Evolutionary conservation across 805 yeast genomes (phyloP).

Genomic region (Ogataea ganodermae): DNA sequence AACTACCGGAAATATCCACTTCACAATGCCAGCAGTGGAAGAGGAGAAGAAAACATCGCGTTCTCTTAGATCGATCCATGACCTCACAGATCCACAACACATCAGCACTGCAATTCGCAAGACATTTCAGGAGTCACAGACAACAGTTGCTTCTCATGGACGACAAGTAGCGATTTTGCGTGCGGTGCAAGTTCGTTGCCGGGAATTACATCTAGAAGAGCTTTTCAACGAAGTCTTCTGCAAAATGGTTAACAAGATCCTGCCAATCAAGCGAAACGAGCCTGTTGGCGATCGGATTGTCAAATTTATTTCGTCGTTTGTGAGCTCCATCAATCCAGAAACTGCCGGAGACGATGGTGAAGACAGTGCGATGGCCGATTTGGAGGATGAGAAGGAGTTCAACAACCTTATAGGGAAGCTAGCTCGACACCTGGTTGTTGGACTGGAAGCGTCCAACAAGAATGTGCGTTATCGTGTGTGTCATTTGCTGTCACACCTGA

Average conservation of each 20-base stretch:
- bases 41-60: not conserved
- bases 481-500: conserved; percentile 69
- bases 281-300: conserved; percentile 74
- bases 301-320: conserved; percentile 62
- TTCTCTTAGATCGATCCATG: conserved; percentile 12
- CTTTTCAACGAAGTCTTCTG: conserved; percentile 63
- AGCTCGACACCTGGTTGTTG: conserved; percentile 69
- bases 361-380: conserved; percentile 32
- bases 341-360: conserved; percentile 33
- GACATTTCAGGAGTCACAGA: conserved; percentile 80
- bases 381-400: conserved; percentile 38
- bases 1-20: too few species aligned
- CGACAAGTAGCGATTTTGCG: conserved; percentile 67
- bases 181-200: conserved; percentile 57
- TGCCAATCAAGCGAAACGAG: conserved; percentile 71
- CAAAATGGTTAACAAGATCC: conserved; percentile 59
- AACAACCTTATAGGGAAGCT: conserved; percentile 59
- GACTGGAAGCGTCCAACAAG: conserved; percentile 74
- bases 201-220: conserved; percentile 52
- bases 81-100: conserved; percentile 30
- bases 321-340: conserved; percentile 48
- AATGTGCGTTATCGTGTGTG: conserved; percentile 79
- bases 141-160: conserved; percentile 71
- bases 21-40: not conserved
- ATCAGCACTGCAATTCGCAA: conserved; percentile 55